phyloP scores from a whole-genome alignment of 805 yeast species.

The Nakazawaea ambrosiae region DNA sequence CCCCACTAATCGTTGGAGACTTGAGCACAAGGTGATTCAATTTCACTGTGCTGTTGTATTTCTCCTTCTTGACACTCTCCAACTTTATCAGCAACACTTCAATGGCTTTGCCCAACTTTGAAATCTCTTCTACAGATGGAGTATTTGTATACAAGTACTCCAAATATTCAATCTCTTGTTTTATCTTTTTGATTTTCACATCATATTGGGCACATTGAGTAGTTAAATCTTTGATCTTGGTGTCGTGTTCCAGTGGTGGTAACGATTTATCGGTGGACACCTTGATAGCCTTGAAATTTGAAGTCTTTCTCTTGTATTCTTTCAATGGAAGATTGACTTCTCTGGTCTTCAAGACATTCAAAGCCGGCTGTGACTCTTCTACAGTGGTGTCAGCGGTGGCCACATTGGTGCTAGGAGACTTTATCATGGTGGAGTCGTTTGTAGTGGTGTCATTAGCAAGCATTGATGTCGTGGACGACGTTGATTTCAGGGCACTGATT shows the following conservation, averaged over 20 bases:
- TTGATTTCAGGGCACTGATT: background rate
- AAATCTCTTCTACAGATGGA: conserved; percentile 7
- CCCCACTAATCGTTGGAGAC: conserved; percentile 7
- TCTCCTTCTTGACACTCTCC: conserved; percentile 10
- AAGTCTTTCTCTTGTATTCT: conserved; percentile 4
- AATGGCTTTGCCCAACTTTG: conserved; percentile 8
- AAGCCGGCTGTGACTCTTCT: background rate
- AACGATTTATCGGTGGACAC: background rate
- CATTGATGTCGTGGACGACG: no score
- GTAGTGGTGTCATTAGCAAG: background rate
- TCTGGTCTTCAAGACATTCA: conserved; percentile 8
- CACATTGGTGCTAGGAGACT: no score
- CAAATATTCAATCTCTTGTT: conserved; percentile 8
- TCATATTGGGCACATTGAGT: conserved; percentile 1
- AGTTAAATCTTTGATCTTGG: conserved; percentile 6
- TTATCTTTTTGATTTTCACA: conserved; percentile 6
- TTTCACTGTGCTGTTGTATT: conserved; percentile 8
- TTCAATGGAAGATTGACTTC: conserved; percentile 2
- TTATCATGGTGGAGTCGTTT: background rate
- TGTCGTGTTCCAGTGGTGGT: conserved; percentile 1
- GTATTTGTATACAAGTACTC: conserved; percentile 6
- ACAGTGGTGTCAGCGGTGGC: background rate
- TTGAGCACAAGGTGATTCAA: conserved; percentile 9
- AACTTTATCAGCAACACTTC: conserved; percentile 8
- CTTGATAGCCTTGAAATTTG: conserved; percentile 8